Percentiles rank a stretch among this genome's conserved stretches.
Conservation (phyloP, 179 eudicot species). For the Heliamphora pulchella region DNA sequence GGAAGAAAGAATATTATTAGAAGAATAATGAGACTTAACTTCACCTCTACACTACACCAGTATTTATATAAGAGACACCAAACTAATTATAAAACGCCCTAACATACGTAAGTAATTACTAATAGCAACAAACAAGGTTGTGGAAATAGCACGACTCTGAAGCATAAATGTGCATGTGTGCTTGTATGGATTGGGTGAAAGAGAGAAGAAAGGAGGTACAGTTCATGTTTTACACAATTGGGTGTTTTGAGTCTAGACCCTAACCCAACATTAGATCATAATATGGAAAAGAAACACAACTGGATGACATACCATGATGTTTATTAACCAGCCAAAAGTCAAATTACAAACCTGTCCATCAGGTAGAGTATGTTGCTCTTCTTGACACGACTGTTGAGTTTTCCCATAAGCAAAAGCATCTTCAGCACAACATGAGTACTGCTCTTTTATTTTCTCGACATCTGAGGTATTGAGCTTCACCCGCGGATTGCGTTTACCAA, state of each 20-base stretch:
- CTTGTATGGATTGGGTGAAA: not conserved
- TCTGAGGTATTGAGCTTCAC: slow-evolving; percentile 56
- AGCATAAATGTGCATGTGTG: not conserved
- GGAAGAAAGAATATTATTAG: too few relatives aligned
- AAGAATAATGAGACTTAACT: too few relatives aligned
- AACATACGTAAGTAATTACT: too few relatives aligned
- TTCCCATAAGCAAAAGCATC: slow-evolving; percentile 75
- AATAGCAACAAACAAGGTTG: too few relatives aligned
- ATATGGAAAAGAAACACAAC: not conserved
- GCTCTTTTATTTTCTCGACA: slow-evolving; percentile 77
- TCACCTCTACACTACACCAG: too few relatives aligned
- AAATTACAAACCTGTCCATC: slow-evolving; percentile 77
- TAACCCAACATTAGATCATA: not conserved
- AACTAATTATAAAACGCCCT: too few relatives aligned
- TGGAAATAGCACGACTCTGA: too few relatives aligned
- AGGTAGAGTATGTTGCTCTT: slow-evolving; percentile 82
- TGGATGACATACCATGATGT: not conserved
- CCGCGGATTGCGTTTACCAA: slow-evolving; percentile 66
- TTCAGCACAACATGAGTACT: slow-evolving; percentile 74
- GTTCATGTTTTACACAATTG: not conserved
- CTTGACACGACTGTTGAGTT: slow-evolving; percentile 44
- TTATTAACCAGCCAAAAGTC: not conserved
- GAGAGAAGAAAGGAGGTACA: too few relatives aligned
- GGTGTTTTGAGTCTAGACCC: not conserved
- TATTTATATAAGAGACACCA: too few relatives aligned